Base-by-base conservation (phyloP, 2,329 filamentous ascomycete genomes). In the Daldinia sp. region DNA sequence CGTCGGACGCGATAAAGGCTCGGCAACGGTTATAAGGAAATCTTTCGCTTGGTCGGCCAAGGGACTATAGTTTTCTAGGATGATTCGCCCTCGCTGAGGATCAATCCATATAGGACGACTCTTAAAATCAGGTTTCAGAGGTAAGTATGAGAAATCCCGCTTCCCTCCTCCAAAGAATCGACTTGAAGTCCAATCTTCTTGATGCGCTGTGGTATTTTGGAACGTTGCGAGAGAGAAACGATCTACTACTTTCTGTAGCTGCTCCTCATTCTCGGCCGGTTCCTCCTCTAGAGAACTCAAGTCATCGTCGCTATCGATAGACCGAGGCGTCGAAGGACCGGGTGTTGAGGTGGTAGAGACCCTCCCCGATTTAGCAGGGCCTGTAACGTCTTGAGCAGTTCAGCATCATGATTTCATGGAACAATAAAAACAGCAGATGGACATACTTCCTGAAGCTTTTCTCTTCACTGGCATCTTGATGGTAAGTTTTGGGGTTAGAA, bases 21-120 rank as follows among this genome's bases (percentile, higher is more conserved):
- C 94, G 66, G 94, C 92, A 70, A 99, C 94, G 47, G 95, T 97
- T 71, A 96, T 97, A 61, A 99, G 82, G 75, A 99, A 97, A 76
- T 97, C 93, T 75, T 97, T 93, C 0, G 93, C 94, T 73, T 94
- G 90, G 59, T 90, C 86, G 59, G 94, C 93, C 58, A 95, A 82
- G 2, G 94, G 91, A 53, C 92, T 94, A 80, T 97, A 98, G 71
- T 93, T 96, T 81, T 99, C 94, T 41, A 98, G 83, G 27, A 96
- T 95, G 74, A 98, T 95, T 67, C 90, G 89, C 32, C 92, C 93
- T 74, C 91, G 92, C 47, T 90, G 82, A 2, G 93, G 92, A 75
- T 97, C 93, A 70, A 99, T 95, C 92, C 93, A 98, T 62, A 98
- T 84, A 13, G 95, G 95, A 13, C 95, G 89, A 73, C 94, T 93